Evolutionary conservation across 495 filamentous ascomycete genomes (phyloP).

Genomic region (Xylaria palmicola): DNA sequence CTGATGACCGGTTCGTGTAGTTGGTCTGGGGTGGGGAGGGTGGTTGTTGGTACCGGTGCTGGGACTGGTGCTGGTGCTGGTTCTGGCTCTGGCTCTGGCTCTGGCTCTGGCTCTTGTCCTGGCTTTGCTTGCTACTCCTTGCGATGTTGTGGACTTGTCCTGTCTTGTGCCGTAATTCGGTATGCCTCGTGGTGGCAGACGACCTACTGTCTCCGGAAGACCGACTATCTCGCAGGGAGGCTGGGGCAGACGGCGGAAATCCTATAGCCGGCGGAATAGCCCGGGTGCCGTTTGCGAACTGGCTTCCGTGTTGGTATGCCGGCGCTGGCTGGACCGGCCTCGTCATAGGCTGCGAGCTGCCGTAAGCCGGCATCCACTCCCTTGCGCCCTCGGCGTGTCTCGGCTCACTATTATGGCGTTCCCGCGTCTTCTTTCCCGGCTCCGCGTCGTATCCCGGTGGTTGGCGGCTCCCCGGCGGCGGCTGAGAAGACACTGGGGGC

Average conservation of each 20-base stretch:
- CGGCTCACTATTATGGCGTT: neutral
- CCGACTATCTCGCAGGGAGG: neutral
- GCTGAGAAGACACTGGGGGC: slow-evolving; percentile 14
- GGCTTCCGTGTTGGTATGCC: neutral
- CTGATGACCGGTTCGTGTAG: too few species aligned
- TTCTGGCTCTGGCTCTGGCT: too few species aligned
- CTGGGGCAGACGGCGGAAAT: neutral
- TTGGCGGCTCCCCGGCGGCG: neutral
- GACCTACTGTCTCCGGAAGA: neutral
- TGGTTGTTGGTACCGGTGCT: neutral
- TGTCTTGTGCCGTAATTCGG: slow-evolving; percentile 8
- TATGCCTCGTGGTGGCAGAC: neutral
- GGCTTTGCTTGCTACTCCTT: too few species aligned
- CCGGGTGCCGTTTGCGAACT: neutral
- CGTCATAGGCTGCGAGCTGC: neutral
- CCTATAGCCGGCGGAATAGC: slow-evolving; percentile 2
- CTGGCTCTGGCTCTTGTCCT: too few species aligned
- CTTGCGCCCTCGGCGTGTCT: neutral
- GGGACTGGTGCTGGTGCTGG: too few species aligned
- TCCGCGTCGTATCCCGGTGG: neutral
- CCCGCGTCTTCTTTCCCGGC: neutral
- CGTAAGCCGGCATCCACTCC: neutral
- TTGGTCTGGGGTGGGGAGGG: neutral
- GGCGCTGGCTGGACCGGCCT: slow-evolving; percentile 10
- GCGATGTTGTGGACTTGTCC: neutral